Evolutionary conservation across 768 basidiomycete genomes (phyloP), one percentile per base, ranked within the genome.

Genomic region (Tephrocybe sp.): DNA sequence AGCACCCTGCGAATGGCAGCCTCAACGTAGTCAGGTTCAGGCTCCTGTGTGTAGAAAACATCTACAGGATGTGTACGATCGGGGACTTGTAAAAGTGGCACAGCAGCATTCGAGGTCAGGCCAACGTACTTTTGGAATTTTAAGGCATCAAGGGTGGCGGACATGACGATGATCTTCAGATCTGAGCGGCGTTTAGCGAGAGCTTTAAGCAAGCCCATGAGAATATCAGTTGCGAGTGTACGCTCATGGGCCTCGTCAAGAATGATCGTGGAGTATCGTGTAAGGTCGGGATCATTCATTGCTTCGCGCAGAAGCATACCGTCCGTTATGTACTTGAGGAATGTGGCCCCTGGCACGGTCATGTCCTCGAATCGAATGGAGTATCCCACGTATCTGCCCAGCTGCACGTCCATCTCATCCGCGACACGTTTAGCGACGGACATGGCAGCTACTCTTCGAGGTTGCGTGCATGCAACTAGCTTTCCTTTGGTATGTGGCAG

Each of bases 321-420:
- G 60, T 99, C 97, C 13, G 97, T 99, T 95, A 98, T 97, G 74
- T 99, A 98, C 66, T 97, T 98, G 56, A 99, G 77, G 70, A 99
- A 97, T 0, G 97, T 98, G 26, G 87, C 89, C 0, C 90, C 88
- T 0, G 83, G 74, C 58, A 90, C 80, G 35, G 96, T 89, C 90
- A 93, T 88, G 65, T 98, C 97, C 68, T 99, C 96, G 67, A 98
- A 99, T 66, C 96, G 92, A 61, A 98, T 98, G 4, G 92, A 92
- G 69, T 99, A 99, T 47, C 96, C 96, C 54, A 98, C 96, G 54
- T 98, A 87, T 60, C 90, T 86, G 26, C 96, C 96, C 1, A 99
- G 85, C 67, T 85, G 79, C 4, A 99, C 94, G 65, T 98, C 96
- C 93, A 98, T 95, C 69, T 98, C 96, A 62, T 98, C 96, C 4